Percentiles rank a stretch among this genome's conserved stretches.
These are phyloP conservation scores for Cutaneotrichosporon spelunceum DNA, from an alignment of 1,284 basidiomycete species.

Conservation along the genomic window DNA sequence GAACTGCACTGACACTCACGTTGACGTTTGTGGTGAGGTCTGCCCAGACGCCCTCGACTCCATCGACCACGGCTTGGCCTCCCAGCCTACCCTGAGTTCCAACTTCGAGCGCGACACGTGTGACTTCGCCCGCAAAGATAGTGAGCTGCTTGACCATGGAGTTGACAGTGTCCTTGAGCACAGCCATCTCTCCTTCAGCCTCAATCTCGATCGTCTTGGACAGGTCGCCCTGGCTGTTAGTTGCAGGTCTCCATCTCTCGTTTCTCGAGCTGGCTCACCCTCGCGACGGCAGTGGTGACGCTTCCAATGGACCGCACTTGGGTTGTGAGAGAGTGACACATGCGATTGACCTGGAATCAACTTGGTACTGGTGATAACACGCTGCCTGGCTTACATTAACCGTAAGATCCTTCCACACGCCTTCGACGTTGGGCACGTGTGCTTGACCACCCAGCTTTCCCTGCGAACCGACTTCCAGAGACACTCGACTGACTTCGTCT, in stretches of 20 bases:
- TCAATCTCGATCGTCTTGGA: constrained; percentile 60
- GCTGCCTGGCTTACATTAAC: constrained; percentile 65
- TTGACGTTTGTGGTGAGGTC: constrained; percentile 87
- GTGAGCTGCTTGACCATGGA: constrained; percentile 86
- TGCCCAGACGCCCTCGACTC: constrained; percentile 91
- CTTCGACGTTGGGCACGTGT: constrained; percentile 87
- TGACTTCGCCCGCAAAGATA: constrained; percentile 91
- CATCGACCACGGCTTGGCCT: constrained; percentile 85
- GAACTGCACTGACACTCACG: constrained; percentile 51
- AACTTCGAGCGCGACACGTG: constrained; percentile 86
- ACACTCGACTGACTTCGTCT: constrained; percentile 93
- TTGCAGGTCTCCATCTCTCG: constrained; percentile 18
- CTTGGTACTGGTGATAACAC: constrained; percentile 16
- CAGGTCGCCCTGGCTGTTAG: constrained; percentile 49
- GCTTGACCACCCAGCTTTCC: constrained; percentile 88
- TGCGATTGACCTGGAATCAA: constrained; percentile 70
- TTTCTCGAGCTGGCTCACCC: constrained; percentile 35
- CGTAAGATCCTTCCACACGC: constrained; percentile 90
- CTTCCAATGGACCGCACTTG: constrained; percentile 90
- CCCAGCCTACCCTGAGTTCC: constrained; percentile 89
- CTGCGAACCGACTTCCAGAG: constrained; percentile 84
- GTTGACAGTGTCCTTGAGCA: constrained; percentile 63
- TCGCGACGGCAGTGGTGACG: constrained; percentile 87
- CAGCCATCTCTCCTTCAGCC: constrained; percentile 89
- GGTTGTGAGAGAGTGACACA: constrained; percentile 88